Base-by-base conservation (phyloP, 2,329 filamentous ascomycete genomes). In the Alternaria consortialis region DNA sequence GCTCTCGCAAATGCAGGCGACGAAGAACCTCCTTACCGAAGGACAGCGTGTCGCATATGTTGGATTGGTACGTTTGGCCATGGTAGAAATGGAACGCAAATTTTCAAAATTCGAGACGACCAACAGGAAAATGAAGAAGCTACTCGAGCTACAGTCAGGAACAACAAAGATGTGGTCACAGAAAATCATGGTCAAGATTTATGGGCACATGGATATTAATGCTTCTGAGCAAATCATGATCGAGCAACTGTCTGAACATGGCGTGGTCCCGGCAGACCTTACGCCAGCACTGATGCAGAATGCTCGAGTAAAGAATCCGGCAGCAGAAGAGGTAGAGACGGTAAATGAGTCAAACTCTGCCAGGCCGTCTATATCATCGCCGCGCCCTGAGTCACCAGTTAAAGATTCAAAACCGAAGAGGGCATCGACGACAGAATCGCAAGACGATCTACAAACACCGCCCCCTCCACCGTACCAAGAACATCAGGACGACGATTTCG, bases 21-120 rank as follows among this genome's bases (percentile, higher is more conserved):
- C 95, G 36, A 99, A 99, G 78, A 91, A 97, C 67, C 85, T 99
- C 15, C 84, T 99, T 56, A 99, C 94, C 2, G 95, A 99, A 77
- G 93, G 94, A 12, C 95, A 99, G 80, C 89, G 93, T 69, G 93
- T 99, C 67, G 95, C 95, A 5, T 99, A 99, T 76, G 95, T 99
- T 31, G 95, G 95, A 12, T 85, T 97, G 58, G 92, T 93, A 31
- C 88, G 94, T 53, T 79, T 99, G 36, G 89, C 93, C 53, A 88
- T 98, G 66, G 89, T 90, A 50, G 85, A 87, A 62, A 92, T 99
- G 89, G 83, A 90, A 53, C 87, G 87, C 64, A 89, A 91, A 32
- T 77, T 90, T 55, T 88, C 92, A 58, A 78, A 80, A 11, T 77
- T 94, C 39, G 86, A 88, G 62, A 80, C 81, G 25, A 88, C 81